Conservation (phyloP, 176 grass and related monocot species). For the Echinochloa phyllopogon region DNA sequence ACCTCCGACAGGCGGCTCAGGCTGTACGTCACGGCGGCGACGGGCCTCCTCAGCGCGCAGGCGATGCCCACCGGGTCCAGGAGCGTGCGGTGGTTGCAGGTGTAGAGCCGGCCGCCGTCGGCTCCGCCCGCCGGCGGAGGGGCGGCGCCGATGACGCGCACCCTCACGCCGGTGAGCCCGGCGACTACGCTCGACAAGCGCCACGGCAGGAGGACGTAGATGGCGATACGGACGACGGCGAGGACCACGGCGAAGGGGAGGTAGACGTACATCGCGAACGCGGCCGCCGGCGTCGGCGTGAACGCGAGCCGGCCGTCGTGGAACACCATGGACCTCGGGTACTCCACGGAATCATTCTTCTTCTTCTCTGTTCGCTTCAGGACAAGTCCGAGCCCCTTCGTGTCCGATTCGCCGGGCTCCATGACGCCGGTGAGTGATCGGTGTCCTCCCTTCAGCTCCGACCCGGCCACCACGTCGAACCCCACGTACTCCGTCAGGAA, state of each 20-base stretch:
- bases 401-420: background rate
- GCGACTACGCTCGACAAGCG: slow-evolving; percentile 28
- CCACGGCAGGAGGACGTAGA: slow-evolving; percentile 63
- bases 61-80: slow-evolving; percentile 72
- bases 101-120: slow-evolving; percentile 46
- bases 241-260: slow-evolving; percentile 57
- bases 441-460: slow-evolving; percentile 4
- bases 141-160: slow-evolving; percentile 28
- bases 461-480: slow-evolving; percentile 36
- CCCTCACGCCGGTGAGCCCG: slow-evolving; percentile 46
- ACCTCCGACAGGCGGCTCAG: slow-evolving; percentile 58
- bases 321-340: slow-evolving; percentile 61
- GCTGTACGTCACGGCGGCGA: slow-evolving; percentile 59
- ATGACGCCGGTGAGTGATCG: slow-evolving; percentile 48
- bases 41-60: slow-evolving; percentile 35
- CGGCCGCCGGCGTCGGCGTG: slow-evolving; percentile 51
- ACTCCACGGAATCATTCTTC: background rate
- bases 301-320: slow-evolving; percentile 77
- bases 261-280: slow-evolving; percentile 72
- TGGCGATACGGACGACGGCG: slow-evolving; percentile 35
- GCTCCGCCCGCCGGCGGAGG: background rate
- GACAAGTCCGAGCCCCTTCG: background rate
- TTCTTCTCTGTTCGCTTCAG: background rate
- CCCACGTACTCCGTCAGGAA: slow-evolving; percentile 53
- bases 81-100: slow-evolving; percentile 82